A percentile compares a stretch with the other conserved stretches of the same genome.
These are phyloP conservation scores for Trichoderma sp. DNA, from an alignment of 2,329 filamentous ascomycete genomes.

Conservation along the genomic window DNA sequence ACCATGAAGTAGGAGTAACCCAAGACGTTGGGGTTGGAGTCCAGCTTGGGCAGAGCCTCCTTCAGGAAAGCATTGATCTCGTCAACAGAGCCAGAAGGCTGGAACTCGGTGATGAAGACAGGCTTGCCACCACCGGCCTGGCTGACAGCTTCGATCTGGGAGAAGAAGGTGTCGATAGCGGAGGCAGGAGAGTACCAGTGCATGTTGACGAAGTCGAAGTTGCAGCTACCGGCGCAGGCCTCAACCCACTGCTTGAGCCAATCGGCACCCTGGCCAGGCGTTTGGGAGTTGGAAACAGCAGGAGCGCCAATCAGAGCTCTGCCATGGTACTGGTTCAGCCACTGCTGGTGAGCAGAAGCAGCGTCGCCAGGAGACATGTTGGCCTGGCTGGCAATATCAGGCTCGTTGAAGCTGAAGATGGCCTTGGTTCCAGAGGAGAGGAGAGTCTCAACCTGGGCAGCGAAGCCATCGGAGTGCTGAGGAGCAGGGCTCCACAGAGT, in stretches of 20 bases:
- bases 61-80: conserved; percentile 54
- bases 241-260: conserved; percentile 60
- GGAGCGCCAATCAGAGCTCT: conserved; percentile 61
- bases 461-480: conserved; percentile 56
- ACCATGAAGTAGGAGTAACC: conserved; percentile 64
- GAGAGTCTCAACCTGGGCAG: conserved; percentile 52
- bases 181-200: conserved; percentile 65
- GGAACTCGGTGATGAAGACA: conserved; percentile 70
- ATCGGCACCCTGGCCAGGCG: conserved; percentile 54
- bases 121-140: conserved; percentile 52
- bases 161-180: conserved; percentile 56
- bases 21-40: conserved; percentile 55
- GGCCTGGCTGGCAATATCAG: conserved; percentile 63
- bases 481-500: conserved; percentile 63
- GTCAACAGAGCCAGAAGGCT: conserved; percentile 51
- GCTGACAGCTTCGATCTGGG: conserved; percentile 55
- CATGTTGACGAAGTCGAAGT: conserved; percentile 62
- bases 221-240: conserved; percentile 56
- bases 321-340: conserved; percentile 60
- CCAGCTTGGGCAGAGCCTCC: conserved; percentile 53
- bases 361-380: conserved; percentile 59
- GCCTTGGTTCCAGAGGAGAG: conserved; percentile 58
- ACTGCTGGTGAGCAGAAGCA: conserved; percentile 56
- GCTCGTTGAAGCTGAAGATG: conserved; percentile 74
- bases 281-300: conserved; percentile 63